These are phyloP conservation scores for Aureobasidium musti DNA, from an alignment of 2,329 filamentous ascomycete species.

Conservation along the genomic window DNA sequence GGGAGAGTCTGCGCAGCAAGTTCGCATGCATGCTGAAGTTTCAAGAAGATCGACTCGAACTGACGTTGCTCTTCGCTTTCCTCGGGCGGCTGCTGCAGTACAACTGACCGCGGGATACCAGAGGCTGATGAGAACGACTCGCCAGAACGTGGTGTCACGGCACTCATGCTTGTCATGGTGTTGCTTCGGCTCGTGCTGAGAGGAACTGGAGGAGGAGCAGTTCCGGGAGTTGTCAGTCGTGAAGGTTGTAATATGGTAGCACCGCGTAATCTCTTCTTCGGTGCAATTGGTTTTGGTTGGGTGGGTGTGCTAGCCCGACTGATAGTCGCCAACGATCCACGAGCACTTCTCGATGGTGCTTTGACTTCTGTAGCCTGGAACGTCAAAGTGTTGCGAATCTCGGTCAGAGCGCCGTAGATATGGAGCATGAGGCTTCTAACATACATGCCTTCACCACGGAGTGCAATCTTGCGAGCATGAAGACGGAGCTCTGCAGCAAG, in stretches of 20 bases:
- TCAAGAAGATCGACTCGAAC: constrained; percentile 81
- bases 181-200: constrained; percentile 56
- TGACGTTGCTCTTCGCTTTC: constrained; percentile 73
- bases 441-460: constrained; percentile 58
- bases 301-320: constrained; percentile 49
- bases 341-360: constrained; percentile 34
- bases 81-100: constrained; percentile 48
- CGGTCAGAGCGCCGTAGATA: constrained; percentile 59
- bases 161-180: constrained; percentile 52
- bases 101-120: constrained; percentile 49
- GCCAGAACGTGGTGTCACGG: constrained; percentile 72
- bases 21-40: constrained; percentile 71
- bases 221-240: constrained; percentile 40
- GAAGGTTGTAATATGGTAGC: constrained; percentile 54
- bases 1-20: constrained; percentile 72
- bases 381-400: constrained; percentile 61
- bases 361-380: constrained; percentile 51
- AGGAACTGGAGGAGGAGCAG: constrained; percentile 46
- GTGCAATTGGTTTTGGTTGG: constrained; percentile 46
- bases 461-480: constrained; percentile 54
- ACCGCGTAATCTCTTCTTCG: constrained; percentile 51
- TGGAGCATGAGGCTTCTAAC: constrained; percentile 61
- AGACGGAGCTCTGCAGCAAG: constrained; percentile 54
- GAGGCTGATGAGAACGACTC: constrained; percentile 66
- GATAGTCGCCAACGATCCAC: constrained; percentile 39